Evolutionary conservation across 169 alveolate species (phyloP).

Genomic region (Miamiensis avidus): DNA sequence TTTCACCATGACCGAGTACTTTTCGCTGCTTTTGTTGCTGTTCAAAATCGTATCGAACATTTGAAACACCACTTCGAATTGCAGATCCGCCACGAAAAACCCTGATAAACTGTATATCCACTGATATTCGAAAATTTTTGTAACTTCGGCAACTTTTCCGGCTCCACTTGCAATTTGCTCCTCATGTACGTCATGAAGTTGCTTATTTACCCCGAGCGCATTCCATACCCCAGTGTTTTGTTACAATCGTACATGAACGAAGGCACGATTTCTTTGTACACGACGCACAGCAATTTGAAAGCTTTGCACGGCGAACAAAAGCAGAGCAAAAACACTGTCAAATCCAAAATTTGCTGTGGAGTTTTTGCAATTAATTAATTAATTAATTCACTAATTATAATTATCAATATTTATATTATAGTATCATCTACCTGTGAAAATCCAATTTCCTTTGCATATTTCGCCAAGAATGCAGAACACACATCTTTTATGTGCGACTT

Average conservation of each 20-base stretch:
- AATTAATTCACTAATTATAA: too few species aligned
- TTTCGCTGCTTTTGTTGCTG: background rate
- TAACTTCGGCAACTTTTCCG: background rate
- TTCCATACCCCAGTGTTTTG: background rate
- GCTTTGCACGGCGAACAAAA: background rate
- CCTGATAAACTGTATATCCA: background rate
- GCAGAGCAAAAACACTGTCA: background rate
- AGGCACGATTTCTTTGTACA: background rate
- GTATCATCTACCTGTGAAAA: background rate
- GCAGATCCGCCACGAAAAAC: background rate
- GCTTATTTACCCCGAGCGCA: background rate
- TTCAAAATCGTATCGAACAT: background rate
- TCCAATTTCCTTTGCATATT: background rate
- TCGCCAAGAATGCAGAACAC: background rate
- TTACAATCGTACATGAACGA: background rate
- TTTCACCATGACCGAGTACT: too few species aligned
- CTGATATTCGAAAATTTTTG: background rate
- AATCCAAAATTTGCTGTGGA: background rate
- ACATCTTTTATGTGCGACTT: background rate
- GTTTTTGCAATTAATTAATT: too few species aligned
- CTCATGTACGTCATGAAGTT: background rate
- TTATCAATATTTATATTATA: too few species aligned
- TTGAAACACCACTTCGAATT: background rate
- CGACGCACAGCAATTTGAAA: background rate
- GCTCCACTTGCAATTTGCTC: background rate